Base-by-base conservation (phyloP, 2,329 filamentous ascomycete genomes). In the Aureobasidium zeae region DNA sequence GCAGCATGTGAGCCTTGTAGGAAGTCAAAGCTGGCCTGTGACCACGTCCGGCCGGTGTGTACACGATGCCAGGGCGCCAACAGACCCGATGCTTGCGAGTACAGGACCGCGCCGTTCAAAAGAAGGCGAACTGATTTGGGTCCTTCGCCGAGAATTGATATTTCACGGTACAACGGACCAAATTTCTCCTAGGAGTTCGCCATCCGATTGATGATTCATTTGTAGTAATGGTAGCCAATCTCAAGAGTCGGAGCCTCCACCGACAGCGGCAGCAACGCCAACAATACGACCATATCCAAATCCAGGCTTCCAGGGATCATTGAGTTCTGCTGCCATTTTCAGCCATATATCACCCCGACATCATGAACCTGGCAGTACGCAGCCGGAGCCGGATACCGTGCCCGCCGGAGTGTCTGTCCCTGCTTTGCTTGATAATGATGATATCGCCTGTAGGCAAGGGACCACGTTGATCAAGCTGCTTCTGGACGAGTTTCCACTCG, bases 281-380 rank as follows among this genome's bases (percentile, higher is more conserved):
- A 31, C 20, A 44, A 29, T 41, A 24, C 39, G 29, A 45, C 52
- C 49, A 5, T 60, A 60, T 49, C 59, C 59, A 0, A 62, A 61
- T 46, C 58, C 59, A 16, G 58, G 58, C 3, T 61, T 56, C 30
- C 51, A 59, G 7, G 59, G 59, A 16, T 51, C 50, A 2, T 59
- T 57, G 4, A 61, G 57, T 43, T 54, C 58, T 39, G 52, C 55
- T 7, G 51, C 57, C 11, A 54, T 62, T 13, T 61, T 62, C 47
- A 51, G 57, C 24, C 55, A 61, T 13, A 48, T 61, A 2, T 41
- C 37, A 16, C 37, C 37, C 25, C 26, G 37, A n/a, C 37, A 41
- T 32, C 37, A 41, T 19, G 37, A 41, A 13, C 26, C 28, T 19
- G 28, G 20, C 12, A 25, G 28, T 12, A 28, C 37, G 22, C 37